A percentile compares a stretch with the other conserved stretches of the same genome.
Evolutionary conservation across 345 rosid genomes (phyloP).

Genomic region (Clausena lansium): DNA sequence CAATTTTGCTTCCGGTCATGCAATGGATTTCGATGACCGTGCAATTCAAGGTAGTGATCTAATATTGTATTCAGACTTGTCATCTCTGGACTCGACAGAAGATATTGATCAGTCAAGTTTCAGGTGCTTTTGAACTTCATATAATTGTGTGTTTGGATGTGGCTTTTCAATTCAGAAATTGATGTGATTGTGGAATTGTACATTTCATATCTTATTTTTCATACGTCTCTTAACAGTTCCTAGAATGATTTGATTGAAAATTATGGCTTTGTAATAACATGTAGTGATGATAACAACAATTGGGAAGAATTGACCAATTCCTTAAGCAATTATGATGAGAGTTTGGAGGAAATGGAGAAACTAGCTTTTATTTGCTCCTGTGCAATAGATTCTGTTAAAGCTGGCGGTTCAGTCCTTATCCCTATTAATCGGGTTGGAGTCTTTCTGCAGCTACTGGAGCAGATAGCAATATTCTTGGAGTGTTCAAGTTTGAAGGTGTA

Average conservation of each 20-base stretch:
- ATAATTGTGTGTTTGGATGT: background rate
- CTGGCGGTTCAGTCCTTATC: slow-evolving; percentile 79
- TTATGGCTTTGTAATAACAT: slow-evolving; percentile 2
- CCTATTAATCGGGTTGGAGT: slow-evolving; percentile 55
- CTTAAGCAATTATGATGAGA: slow-evolving; percentile 41
- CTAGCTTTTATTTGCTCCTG: slow-evolving; percentile 66
- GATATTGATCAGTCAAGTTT: slow-evolving; percentile 32
- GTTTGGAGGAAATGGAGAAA: slow-evolving; percentile 61
- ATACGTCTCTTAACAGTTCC: slow-evolving; percentile 2
- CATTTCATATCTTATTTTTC: background rate
- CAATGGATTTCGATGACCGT: slow-evolving; percentile 52
- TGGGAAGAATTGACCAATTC: slow-evolving; percentile 36
- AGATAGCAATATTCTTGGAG: slow-evolving; percentile 46
- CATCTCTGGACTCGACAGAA: slow-evolving; percentile 34
- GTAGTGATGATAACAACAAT: slow-evolving; percentile 31
- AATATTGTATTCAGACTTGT: slow-evolving; percentile 62
- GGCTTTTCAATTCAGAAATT: background rate
- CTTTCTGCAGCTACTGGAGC: slow-evolving; percentile 65
- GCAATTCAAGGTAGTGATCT: slow-evolving; percentile 54
- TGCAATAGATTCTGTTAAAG: slow-evolving; percentile 54
- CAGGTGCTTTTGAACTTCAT: slow-evolving; percentile 36
- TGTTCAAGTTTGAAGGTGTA: slow-evolving; percentile 50
- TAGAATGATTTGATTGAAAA: slow-evolving; percentile 9
- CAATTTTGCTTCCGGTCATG: slow-evolving; percentile 52
- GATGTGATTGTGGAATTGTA: background rate